Evolutionary conservation across 179 eudicot species (phyloP).

Genomic region (Carnegiea gigantea): DNA sequence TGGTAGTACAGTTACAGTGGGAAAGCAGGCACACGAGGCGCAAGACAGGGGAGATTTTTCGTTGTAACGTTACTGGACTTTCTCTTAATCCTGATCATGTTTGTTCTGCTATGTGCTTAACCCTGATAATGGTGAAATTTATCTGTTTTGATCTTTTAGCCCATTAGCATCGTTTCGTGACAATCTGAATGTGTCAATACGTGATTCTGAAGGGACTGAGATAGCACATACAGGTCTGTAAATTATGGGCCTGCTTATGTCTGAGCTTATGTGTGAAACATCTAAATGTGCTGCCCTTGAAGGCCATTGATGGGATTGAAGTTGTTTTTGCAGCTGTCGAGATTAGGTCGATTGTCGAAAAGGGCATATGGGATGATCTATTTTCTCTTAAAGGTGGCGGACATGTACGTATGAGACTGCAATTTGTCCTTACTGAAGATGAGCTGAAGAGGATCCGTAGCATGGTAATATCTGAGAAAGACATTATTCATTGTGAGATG

Average conservation of each 20-base stretch:
- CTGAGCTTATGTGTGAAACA: background rate
- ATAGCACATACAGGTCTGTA: slow-evolving; percentile 59
- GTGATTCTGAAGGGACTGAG: slow-evolving; percentile 69
- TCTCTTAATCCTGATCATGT: slow-evolving; percentile 7
- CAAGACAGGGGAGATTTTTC: slow-evolving; percentile 60
- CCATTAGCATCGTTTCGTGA: slow-evolving; percentile 66
- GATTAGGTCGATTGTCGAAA: slow-evolving; percentile 65
- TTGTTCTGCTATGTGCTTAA: background rate
- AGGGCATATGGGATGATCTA: slow-evolving; percentile 75
- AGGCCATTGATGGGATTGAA: slow-evolving; percentile 25
- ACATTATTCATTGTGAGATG: background rate
- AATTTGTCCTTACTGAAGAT: slow-evolving; percentile 68
- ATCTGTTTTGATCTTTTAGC: slow-evolving; percentile 37
- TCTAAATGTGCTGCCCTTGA: background rate
- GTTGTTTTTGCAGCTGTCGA: slow-evolving; percentile 44
- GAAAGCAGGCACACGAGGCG: slow-evolving; percentile 59
- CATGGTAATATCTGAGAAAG: slow-evolving; percentile 48
- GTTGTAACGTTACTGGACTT: slow-evolving; percentile 61
- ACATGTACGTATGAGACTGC: slow-evolving; percentile 64
- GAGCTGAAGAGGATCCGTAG: slow-evolving; percentile 61
- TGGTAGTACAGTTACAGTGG: slow-evolving; percentile 72
- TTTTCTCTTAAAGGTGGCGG: slow-evolving; percentile 77
- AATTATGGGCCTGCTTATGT: background rate
- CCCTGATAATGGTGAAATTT: slow-evolving; percentile 15
- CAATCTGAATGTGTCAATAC: slow-evolving; percentile 52